Evolutionary conservation across 2,329 filamentous ascomycete genomes (phyloP).

Genomic region (Dothideomycetidae sp.): DNA sequence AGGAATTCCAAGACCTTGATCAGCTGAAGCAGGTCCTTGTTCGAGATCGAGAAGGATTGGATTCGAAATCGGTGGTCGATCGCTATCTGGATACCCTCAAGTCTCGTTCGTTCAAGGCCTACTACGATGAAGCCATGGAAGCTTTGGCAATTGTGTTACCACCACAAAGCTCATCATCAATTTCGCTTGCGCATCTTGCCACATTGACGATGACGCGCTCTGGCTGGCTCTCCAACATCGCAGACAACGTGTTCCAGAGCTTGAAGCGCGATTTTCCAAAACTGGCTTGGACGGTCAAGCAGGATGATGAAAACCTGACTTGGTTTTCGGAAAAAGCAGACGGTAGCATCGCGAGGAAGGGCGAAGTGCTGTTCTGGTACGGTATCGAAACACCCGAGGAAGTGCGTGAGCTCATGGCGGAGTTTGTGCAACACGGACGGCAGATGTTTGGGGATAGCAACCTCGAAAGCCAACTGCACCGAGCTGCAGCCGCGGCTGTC

Average conservation of each 20-base stretch:
- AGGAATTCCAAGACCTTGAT: constrained; percentile 60
- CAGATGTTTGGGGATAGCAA: constrained; percentile 84
- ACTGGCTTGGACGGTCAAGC: constrained; percentile 91
- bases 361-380: constrained; percentile 93
- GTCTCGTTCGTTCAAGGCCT: constrained; percentile 72
- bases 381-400: constrained; percentile 71
- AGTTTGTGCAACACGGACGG: constrained; percentile 69
- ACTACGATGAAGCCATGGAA: constrained; percentile 89
- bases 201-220: constrained; percentile 88
- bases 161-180: constrained; percentile 47
- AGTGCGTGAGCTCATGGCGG: constrained; percentile 67
- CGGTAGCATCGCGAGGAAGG: constrained; percentile 64
- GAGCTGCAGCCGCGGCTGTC: constrained; percentile 57
- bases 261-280: constrained; percentile 89
- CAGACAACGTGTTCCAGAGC: constrained; percentile 85
- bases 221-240: constrained; percentile 86
- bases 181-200: constrained; percentile 65
- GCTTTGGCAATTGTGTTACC: constrained; percentile 81
- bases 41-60: constrained; percentile 65
- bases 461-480: constrained; percentile 69
- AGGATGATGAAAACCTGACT: constrained; percentile 88
- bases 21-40: constrained; percentile 72
- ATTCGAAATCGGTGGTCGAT: constrained; percentile 72
- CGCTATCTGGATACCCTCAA: constrained; percentile 70
- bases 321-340: constrained; percentile 99